Conservation (phyloP, 176 grass and related monocot genomes). For the Avena atlantica region DNA sequence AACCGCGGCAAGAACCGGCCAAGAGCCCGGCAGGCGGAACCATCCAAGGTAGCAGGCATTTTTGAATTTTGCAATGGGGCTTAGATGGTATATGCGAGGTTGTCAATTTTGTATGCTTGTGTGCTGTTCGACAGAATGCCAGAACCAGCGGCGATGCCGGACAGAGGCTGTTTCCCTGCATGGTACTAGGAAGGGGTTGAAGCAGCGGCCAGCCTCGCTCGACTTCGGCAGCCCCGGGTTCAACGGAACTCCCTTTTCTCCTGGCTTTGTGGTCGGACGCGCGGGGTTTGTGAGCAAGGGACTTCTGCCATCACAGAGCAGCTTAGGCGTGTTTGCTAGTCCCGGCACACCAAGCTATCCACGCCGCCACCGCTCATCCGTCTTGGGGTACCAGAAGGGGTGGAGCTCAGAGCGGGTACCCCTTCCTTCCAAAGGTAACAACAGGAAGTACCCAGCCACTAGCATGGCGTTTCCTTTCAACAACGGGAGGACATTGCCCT, state of each 20-base stretch:
- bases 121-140: constrained; percentile 71
- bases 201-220: constrained; percentile 62
- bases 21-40: constrained; percentile 21
- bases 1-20: constrained; percentile 10
- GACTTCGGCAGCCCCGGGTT: constrained; percentile 65
- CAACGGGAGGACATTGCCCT: constrained; percentile 82
- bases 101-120: constrained; percentile 43
- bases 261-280: constrained; percentile 53
- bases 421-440: constrained; percentile 53
- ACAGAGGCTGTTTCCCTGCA: constrained; percentile 50
- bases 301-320: constrained; percentile 54
- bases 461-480: constrained; percentile 65
- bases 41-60: constrained; percentile 36
- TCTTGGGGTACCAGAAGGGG: constrained; percentile 61
- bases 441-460: constrained; percentile 58
- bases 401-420: constrained; percentile 96
- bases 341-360: constrained; percentile 77
- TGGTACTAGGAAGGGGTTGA: constrained; percentile 49
- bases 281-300: constrained; percentile 74
- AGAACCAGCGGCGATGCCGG: constrained; percentile 34
- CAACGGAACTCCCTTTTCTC: constrained; percentile 57
- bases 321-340: constrained; percentile 70
- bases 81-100: background rate
- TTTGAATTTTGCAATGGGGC: background rate
- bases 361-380: constrained; percentile 27